A percentile compares a stretch with the other conserved stretches of the same genome.
Evolutionary conservation across 2,329 filamentous ascomycete species (phyloP).

Genomic region (Tolypocladium ovalisporum): DNA sequence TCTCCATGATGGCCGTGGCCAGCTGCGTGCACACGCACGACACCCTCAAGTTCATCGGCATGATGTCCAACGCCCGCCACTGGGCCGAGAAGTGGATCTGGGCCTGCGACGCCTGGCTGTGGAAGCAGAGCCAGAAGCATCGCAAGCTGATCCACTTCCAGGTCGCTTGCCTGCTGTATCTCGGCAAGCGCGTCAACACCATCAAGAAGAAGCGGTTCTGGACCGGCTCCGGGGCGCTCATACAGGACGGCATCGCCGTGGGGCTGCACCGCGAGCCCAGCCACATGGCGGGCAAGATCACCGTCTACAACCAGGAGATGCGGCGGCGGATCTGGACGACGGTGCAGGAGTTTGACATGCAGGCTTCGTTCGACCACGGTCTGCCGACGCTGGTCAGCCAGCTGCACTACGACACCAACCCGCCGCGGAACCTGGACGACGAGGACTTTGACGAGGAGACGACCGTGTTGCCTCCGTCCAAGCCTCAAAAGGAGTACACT

Average conservation of each 20-base stretch:
- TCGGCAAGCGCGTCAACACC: constrained; percentile 50
- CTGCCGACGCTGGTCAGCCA: constrained; percentile 47
- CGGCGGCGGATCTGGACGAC: constrained; percentile 49
- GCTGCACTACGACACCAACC: constrained; percentile 42
- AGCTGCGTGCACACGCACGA: constrained; percentile 44
- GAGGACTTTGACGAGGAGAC: constrained; percentile 45
- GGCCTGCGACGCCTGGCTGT: constrained; percentile 43
- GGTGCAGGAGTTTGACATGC: constrained; percentile 50
- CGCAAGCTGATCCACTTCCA: constrained; percentile 50
- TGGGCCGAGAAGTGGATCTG: constrained; percentile 46
- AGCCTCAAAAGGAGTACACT: constrained; percentile 42
- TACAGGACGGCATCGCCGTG: constrained; percentile 47
- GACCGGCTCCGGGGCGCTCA: constrained; percentile 43
- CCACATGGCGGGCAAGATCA: constrained; percentile 42
- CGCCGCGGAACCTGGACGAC: constrained; percentile 47
- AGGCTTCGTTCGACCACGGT: constrained; percentile 50
- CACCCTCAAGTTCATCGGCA: constrained; percentile 42
- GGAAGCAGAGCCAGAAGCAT: constrained; percentile 49
- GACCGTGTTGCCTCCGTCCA: constrained; percentile 38
- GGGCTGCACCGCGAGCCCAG: constrained; percentile 50
- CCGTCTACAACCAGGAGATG: constrained; percentile 52
- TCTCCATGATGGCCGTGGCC: constrained; percentile 51
- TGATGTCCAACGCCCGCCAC: constrained; percentile 45
- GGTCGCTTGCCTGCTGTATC: constrained; percentile 46
- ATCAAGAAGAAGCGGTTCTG: constrained; percentile 57